Evolutionary conservation across 1,284 basidiomycete genomes (phyloP).

Genomic region (Cronartium quercuum): DNA sequence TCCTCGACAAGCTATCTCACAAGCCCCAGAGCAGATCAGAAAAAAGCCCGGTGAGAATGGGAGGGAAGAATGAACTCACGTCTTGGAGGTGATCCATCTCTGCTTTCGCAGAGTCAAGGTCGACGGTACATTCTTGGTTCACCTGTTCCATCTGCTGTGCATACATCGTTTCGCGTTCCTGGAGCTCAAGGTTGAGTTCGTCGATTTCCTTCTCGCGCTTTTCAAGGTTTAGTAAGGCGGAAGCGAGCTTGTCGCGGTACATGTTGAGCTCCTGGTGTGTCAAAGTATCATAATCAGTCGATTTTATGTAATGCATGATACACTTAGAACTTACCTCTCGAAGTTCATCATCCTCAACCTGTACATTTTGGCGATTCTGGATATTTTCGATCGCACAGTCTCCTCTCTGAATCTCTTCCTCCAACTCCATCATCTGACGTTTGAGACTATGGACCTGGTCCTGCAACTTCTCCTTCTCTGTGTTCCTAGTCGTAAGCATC

Average conservation of each 20-base stretch:
- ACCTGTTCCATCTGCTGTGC: slow-evolving; percentile 49
- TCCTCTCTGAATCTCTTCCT: slow-evolving; percentile 48
- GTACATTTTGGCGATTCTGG: slow-evolving; percentile 12
- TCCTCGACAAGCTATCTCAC: slow-evolving; percentile 59
- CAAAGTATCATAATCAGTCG: background rate
- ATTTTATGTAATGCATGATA: background rate
- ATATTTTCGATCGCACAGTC: slow-evolving; percentile 27
- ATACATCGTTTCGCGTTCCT: slow-evolving; percentile 43
- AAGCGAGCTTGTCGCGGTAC: slow-evolving; percentile 49
- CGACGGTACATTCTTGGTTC: slow-evolving; percentile 49
- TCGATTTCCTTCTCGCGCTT: slow-evolving; percentile 50
- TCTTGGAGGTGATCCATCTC: slow-evolving; percentile 50
- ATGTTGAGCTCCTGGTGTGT: slow-evolving; percentile 48
- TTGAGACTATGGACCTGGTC: slow-evolving; percentile 46
- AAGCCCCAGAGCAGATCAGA: background rate
- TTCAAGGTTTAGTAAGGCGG: slow-evolving; percentile 50
- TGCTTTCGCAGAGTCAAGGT: slow-evolving; percentile 48
- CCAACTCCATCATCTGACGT: slow-evolving; percentile 45
- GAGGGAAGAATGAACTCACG: slow-evolving; percentile 41
- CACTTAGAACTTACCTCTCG: slow-evolving; percentile 12
- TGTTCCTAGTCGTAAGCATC: slow-evolving; percentile 45
- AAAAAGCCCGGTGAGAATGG: background rate
- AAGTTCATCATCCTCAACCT: slow-evolving; percentile 12
- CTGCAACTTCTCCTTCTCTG: slow-evolving; percentile 47
- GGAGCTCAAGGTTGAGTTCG: slow-evolving; percentile 51